Evolutionary conservation across 345 rosid species (phyloP).

Genomic region (Fremontodendron californicum): DNA sequence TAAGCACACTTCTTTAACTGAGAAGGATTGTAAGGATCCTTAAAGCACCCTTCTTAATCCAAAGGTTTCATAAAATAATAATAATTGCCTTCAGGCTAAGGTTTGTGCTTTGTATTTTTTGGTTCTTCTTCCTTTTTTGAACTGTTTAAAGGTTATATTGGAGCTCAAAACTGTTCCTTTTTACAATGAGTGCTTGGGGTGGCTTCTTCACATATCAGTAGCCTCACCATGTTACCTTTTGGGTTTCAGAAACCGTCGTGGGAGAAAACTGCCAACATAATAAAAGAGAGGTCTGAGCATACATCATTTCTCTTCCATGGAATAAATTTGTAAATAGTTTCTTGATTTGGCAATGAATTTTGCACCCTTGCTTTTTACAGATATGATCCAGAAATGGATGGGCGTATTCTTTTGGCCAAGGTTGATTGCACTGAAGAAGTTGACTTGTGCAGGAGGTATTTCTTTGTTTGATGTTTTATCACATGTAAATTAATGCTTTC

Average conservation of each 20-base stretch:
- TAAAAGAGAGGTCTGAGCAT: conserved; percentile 64
- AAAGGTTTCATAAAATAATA: not conserved
- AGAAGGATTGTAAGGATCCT: not conserved
- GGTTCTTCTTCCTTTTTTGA: not conserved
- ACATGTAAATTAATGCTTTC: not conserved
- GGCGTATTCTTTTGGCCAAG: conserved; percentile 78
- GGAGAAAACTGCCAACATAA: conserved; percentile 89
- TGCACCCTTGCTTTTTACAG: conserved; percentile 32
- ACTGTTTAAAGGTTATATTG: not conserved
- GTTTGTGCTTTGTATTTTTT: not conserved
- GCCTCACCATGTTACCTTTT: conserved; percentile 17
- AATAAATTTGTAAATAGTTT: not conserved
- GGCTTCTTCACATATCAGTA: not conserved
- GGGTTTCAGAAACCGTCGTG: conserved; percentile 89
- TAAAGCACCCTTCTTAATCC: not conserved
- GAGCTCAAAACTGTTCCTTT: not conserved
- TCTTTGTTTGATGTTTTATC: conserved; percentile 19
- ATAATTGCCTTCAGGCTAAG: not conserved
- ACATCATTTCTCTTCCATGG: conserved; percentile 7
- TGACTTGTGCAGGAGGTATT: conserved; percentile 87
- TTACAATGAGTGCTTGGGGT: not conserved
- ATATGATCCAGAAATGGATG: conserved; percentile 91
- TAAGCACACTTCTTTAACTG: not conserved
- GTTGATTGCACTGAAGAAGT: conserved; percentile 85
- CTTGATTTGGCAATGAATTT: not conserved